Conservation (phyloP, 305 asterid genomes). For the Solanum aculeatissimum region DNA sequence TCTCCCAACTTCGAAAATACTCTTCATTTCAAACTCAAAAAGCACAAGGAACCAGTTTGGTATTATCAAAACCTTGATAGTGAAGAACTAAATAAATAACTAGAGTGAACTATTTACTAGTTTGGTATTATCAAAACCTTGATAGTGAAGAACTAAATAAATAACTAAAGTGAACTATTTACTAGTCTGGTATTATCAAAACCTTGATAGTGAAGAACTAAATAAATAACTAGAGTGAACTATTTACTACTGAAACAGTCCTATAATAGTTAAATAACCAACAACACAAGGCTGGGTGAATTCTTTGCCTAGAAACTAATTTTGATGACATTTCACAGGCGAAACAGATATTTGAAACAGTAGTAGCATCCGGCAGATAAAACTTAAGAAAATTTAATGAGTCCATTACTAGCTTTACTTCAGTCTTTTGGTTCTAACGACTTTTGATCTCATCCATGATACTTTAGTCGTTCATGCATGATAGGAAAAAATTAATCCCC, state of each 20-base stretch:
- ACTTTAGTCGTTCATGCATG: neutral
- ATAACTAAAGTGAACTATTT: too few relatives aligned
- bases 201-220: too few relatives aligned
- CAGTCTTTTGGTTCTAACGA: neutral
- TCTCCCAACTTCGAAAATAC: neutral
- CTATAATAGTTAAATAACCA: neutral
- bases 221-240: too few relatives aligned
- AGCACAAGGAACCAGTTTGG: neutral
- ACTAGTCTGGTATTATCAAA: too few relatives aligned
- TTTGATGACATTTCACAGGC: neutral
- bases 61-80: neutral
- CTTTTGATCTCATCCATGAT: neutral
- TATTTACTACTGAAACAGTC: neutral
- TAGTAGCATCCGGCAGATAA: neutral
- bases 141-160: too few relatives aligned
- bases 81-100: neutral
- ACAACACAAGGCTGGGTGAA: neutral
- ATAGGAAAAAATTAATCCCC: neutral
- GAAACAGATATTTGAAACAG: neutral
- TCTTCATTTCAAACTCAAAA: neutral
- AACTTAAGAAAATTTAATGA: neutral
- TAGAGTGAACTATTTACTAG: neutral
- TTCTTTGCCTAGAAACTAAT: neutral
- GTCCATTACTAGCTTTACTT: neutral
- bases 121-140: too few relatives aligned